Evolutionary conservation across 202 grass and related monocot species (phyloP).

Genomic region (Elaeis oleifera): DNA sequence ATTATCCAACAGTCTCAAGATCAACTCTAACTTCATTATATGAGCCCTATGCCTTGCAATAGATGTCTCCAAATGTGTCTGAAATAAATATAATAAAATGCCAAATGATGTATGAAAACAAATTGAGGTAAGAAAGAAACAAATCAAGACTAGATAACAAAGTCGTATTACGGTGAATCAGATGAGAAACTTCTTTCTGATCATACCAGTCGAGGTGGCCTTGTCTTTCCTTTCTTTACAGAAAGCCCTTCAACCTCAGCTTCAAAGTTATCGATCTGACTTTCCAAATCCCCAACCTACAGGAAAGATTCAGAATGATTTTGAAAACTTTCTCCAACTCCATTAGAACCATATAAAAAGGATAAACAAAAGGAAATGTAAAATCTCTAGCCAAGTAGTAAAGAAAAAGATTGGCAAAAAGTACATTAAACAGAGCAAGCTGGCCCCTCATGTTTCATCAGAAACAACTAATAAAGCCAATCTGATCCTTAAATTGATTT

Average conservation of each 20-base stretch:
- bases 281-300: constrained; percentile 96
- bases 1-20: constrained; percentile 95
- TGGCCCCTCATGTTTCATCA: too few relatives aligned
- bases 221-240: constrained; percentile 93
- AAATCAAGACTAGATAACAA: constrained; percentile 5
- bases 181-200: constrained; percentile 19
- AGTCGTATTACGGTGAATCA: constrained; percentile 5
- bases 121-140: constrained; percentile 12
- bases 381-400: too few relatives aligned
- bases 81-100: constrained; percentile 32
- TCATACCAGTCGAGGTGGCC: constrained; percentile 80
- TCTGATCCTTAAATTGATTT: too few relatives aligned
- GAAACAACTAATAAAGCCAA: too few relatives aligned
- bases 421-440: too few relatives aligned
- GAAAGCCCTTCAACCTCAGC: constrained; percentile 96
- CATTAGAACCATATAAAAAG: too few relatives aligned
- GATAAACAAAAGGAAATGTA: too few relatives aligned
- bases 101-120: not conserved
- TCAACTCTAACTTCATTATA: constrained; percentile 94
- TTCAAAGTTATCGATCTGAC: constrained; percentile 93
- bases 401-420: too few relatives aligned
- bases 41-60: constrained; percentile 94
- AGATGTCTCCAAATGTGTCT: constrained; percentile 94
- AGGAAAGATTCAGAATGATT: constrained; percentile 14
- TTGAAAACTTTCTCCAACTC: too few relatives aligned